Base-by-base conservation (phyloP, 2,329 filamentous ascomycete species). In the Diaporthe citrichinensis region DNA sequence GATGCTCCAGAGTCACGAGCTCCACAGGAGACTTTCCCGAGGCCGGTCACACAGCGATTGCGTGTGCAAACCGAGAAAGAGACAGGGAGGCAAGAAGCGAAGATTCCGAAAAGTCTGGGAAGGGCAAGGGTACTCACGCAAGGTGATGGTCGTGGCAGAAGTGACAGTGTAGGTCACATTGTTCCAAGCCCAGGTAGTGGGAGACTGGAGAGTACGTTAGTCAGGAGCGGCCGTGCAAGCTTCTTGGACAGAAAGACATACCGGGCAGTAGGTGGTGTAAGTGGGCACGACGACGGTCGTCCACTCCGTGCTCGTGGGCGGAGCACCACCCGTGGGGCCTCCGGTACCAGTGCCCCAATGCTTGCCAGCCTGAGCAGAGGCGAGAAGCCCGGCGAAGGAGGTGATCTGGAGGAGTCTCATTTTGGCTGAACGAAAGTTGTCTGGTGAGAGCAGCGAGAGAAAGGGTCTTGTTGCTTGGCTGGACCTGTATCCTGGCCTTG, bases 81-180 rank as follows among this genome's bases (percentile, higher is more conserved):
- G 7, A 36, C 39, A 39, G 39, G 23, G 62, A 39, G 41, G 36
- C 28, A 49, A 65, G 46, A 41, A 25, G 10, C 14, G 1, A n/a
- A 41, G n/a, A 41, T 25, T 20, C 15, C 8, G 39, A 3, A 44
- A 44, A 55, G 14, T 17, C n/a, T 44, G 46, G 6, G 1, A 20
- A 34, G 25, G 28, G 49, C 49, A 17, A 53, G 15, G n/a, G 20
- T 44, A 79, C 85, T 80, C 80, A 87, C 86, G 86, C 78, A 88
- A 81, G 77, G 87, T 88, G 74, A 88, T 71, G 57, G 84, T 86
- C 46, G 84, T 86, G 39, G 83, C 81, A 77, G 81, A 77, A 28
- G 84, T 86, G 76, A 83, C 86, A 39, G 85, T 88, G 80, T 86
- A 87, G 68, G 87, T 88, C 72, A 84, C 81, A 76, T 84, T 84